These are phyloP conservation scores for Candida rishiriensis DNA, from an alignment of 805 yeast genomes.

Conservation along the genomic window DNA sequence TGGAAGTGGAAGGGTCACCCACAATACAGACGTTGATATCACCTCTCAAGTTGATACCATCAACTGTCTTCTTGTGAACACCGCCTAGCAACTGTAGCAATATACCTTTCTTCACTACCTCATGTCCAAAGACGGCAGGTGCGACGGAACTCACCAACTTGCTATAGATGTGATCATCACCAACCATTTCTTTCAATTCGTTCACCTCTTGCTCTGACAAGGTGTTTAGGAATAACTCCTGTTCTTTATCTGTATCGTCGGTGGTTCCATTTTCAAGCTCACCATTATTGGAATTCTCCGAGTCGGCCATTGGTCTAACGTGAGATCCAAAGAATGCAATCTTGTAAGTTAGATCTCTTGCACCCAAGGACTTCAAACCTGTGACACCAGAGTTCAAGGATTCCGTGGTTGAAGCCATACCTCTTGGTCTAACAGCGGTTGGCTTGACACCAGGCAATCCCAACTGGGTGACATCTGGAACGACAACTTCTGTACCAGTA, in stretches of 20 bases:
- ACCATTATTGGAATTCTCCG: conserved; percentile 23
- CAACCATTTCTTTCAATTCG: conserved; percentile 86
- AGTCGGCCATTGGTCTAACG: conserved; percentile 44
- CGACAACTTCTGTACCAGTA: conserved; percentile 91
- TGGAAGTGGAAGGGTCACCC: conserved; percentile 97
- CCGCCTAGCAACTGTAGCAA: conserved; percentile 88
- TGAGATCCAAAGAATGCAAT: conserved; percentile 90
- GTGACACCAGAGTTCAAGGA: conserved; percentile 79
- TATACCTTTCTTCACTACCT: conserved; percentile 87
- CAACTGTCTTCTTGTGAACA: conserved; percentile 89
- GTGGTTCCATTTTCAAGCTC: conserved; percentile 9
- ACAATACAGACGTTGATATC: conserved; percentile 95
- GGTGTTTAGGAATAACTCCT: conserved; percentile 73
- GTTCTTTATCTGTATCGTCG: conserved; percentile 60
- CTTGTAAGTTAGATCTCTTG: conserved; percentile 86
- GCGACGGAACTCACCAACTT: conserved; percentile 86
- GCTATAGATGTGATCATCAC: conserved; percentile 78
- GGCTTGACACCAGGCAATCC: conserved; percentile 96
- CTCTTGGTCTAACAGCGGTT: conserved; percentile 57
- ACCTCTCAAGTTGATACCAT: conserved; percentile 93
- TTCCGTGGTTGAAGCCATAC: conserved; percentile 49
- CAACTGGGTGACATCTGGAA: conserved; percentile 90
- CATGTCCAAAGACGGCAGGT: conserved; percentile 96
- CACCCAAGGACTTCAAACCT: conserved; percentile 91
- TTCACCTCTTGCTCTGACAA: conserved; percentile 77